Base-by-base conservation (phyloP, 768 basidiomycete genomes). In the Sutorius australiensis region DNA sequence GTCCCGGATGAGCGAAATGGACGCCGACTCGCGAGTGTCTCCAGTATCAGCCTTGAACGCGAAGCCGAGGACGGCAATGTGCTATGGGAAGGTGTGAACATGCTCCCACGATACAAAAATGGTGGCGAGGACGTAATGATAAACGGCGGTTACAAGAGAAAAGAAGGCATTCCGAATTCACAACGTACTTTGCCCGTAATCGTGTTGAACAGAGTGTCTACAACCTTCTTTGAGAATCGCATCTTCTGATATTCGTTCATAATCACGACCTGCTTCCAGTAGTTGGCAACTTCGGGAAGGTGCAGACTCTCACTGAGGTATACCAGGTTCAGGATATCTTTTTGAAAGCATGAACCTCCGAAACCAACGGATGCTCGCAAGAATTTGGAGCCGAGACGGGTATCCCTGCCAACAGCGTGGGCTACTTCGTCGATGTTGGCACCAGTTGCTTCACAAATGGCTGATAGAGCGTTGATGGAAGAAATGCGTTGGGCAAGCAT, bases 21-120 rank as follows among this genome's bases (percentile, higher is more conserved):
- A 83, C 28, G 97, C 86, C 3, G 93, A 95, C 76, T 98, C 97
- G 70, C 97, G 93, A 36, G 97, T 99, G 70, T 99, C 97, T 55
- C 97, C 97, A 12, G 97, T 99, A 71, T 98, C 95, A 39, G 97
- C 95, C 78, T 98, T 98, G 86, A 98, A 98, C 4, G 95, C 97
- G 71, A 98, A 99, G 11, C 95, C 95, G 39, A 99, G 85, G 42
- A 99, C 90, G 40, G 97, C 92, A 64, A 99, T 95, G 65, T 84
- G 85, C 93, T 86, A 68, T 37, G 30, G 31, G 42, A 59, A 53
- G 28, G 32, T 16, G 48, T 55, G 11, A 63, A 44, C 45, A 52
- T 24, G 34, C 30, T 46, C 57, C 19, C 55, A 61, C 37, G 55
- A 24, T n/a, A 41, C 21, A 51, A 51, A 42, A 44, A 34, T 27